Conservation (phyloP, 768 basidiomycete genomes). For the Psilocybe azurescens region DNA sequence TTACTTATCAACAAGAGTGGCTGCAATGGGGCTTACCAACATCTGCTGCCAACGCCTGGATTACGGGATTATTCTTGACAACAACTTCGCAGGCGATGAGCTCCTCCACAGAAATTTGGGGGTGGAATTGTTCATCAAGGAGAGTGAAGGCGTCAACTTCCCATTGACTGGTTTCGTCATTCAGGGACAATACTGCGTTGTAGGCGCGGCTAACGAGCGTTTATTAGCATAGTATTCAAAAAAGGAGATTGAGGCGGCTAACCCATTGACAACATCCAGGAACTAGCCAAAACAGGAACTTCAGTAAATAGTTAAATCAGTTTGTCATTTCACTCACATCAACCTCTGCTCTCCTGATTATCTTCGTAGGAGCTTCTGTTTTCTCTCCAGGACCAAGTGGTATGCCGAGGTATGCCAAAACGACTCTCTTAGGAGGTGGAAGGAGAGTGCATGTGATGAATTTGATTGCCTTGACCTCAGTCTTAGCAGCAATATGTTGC, state of each 20-base stretch:
- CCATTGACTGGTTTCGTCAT: slow-evolving; percentile 57
- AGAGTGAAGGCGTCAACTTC: slow-evolving; percentile 59
- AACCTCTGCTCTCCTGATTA: slow-evolving; percentile 75
- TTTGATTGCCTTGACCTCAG: slow-evolving; percentile 71
- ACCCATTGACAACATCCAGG: slow-evolving; percentile 80
- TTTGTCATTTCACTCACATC: slow-evolving; percentile 68
- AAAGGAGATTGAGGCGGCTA: slow-evolving; percentile 18
- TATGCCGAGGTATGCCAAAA: slow-evolving; percentile 81
- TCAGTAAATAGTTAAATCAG: slow-evolving; percentile 2
- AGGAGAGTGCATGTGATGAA: slow-evolving; percentile 74
- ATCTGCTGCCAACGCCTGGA: slow-evolving; percentile 76
- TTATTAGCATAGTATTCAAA: slow-evolving; percentile 3
- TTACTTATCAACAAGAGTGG: not conserved
- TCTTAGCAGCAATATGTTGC: slow-evolving; percentile 53
- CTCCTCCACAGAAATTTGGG: slow-evolving; percentile 86
- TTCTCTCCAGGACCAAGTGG: slow-evolving; percentile 63
- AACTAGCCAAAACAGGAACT: slow-evolving; percentile 53
- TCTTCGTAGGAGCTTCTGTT: slow-evolving; percentile 53
- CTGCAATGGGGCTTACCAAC: slow-evolving; percentile 59
- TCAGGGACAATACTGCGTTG: slow-evolving; percentile 60
- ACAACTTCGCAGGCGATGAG: slow-evolving; percentile 75
- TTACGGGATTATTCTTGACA: slow-evolving; percentile 66
- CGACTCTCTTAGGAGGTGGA: slow-evolving; percentile 75
- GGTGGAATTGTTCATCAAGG: slow-evolving; percentile 72
- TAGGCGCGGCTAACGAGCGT: slow-evolving; percentile 43